Percentiles rank a stretch among this genome's conserved stretches.
Conservation (phyloP, 345 rosid species). For the Pugionium dolabratum region DNA sequence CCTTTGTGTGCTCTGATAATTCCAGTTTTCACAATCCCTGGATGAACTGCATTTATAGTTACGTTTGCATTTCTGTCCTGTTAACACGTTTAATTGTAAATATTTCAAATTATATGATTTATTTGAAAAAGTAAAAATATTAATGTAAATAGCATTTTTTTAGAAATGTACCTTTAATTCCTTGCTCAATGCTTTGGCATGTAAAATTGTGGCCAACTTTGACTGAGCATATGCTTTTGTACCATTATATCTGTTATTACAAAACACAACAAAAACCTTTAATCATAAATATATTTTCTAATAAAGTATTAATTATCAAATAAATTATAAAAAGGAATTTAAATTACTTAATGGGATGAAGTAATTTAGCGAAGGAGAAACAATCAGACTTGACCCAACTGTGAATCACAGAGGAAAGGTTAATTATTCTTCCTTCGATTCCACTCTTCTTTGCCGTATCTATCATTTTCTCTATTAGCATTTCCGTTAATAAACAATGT, state of each 20-base stretch:
- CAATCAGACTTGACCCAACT: slow-evolving; percentile 72
- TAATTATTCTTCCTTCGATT: slow-evolving; percentile 79
- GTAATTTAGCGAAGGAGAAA: slow-evolving; percentile 63
- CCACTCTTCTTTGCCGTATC: slow-evolving; percentile 72
- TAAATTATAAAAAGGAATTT: not conserved
- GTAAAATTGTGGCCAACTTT: slow-evolving; percentile 78
- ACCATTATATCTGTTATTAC: slow-evolving; percentile 63
- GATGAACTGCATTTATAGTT: slow-evolving; percentile 88
- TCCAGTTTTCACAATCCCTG: slow-evolving; percentile 93
- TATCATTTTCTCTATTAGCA: slow-evolving; percentile 76
- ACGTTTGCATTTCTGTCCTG: slow-evolving; percentile 84
- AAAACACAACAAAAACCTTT: not conserved
- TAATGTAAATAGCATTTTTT: no score
- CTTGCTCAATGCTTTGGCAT: slow-evolving; percentile 73
- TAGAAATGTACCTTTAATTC: slow-evolving; percentile 60
- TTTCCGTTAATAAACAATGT: slow-evolving; percentile 78
- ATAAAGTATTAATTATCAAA: not conserved
- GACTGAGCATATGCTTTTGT: slow-evolving; percentile 92
- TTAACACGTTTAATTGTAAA: slow-evolving; percentile 9
- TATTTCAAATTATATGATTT: not conserved
- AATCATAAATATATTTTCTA: not conserved
- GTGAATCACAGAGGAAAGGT: slow-evolving; percentile 92
- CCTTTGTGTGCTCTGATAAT: slow-evolving; percentile 85
- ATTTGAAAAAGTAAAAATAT: not conserved
- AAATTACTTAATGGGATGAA: slow-evolving; percentile 68